Base-by-base conservation (phyloP, 768 basidiomycete species). In the Mycena belliarum region DNA sequence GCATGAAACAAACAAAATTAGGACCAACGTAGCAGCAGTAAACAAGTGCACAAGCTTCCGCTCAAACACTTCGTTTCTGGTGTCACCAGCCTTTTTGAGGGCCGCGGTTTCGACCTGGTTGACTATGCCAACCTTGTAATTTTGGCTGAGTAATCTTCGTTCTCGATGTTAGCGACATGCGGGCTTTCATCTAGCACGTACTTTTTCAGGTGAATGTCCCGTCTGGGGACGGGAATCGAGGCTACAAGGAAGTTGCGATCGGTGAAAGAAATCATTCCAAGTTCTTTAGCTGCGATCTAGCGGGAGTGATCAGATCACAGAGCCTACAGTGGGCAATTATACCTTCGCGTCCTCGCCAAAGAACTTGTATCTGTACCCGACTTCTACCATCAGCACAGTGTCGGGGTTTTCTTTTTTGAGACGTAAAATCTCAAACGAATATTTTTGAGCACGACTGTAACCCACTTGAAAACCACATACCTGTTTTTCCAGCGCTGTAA, bases 61-160 rank as follows among this genome's bases (percentile, higher is more conserved):
- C 23, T 84, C 82, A 65, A 95, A 96, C 0, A 86, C 82, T 0
- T 80, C 78, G 63, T 86, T 88, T 50, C 85, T 81, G 59, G 86
- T 93, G 57, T 90, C 88, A 46, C 90, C 77, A 3, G 78, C 85
- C 73, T 91, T 93, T 75, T 95, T 95, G 47, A 95, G 78, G 0
- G 93, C 93, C 18, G 93, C 91, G 0, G 94, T 95, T 72, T 95
- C 93, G 1, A 79, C 82, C 68, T 95, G 94, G 23, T 84, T 78
- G 2, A 93, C 86, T 26, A 95, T 81, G 2, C 94, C 93, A 35
- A 94, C 92, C 70, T 89, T 87, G 68, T 92, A 77, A 0, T 93
- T 93, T 56, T 82, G 82, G 6, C 89, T 84, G 26, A 95, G 76
- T 16, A 95, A 76, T 59, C 93, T 88, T 28, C 12, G 32, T 0